Conservation (phyloP, 2,329 filamentous ascomycete genomes). For the Aspergillus bombycis region DNA sequence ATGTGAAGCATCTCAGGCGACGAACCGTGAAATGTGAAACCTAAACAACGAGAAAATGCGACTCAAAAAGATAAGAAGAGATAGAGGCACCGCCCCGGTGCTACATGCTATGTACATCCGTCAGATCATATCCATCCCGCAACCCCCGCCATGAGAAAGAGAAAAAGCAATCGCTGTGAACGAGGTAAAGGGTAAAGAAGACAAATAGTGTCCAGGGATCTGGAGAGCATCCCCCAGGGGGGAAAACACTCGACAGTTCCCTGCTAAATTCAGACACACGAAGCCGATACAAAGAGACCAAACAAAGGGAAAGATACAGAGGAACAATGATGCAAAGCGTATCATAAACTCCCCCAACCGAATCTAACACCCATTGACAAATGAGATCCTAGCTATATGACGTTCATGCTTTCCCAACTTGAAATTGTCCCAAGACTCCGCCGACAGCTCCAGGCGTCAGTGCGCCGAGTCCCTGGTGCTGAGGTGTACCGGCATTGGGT, state of each 20-base stretch:
- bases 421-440: constrained; percentile 75
- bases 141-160: constrained; percentile 14
- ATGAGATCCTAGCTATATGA: neutral
- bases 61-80: constrained; percentile 23
- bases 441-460: constrained; percentile 78
- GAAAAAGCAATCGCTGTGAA: constrained; percentile 7
- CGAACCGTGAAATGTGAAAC: constrained; percentile 25
- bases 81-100: constrained; percentile 16
- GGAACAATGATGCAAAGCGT: constrained; percentile 12
- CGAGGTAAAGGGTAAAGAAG: constrained; percentile 8
- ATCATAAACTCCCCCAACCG: constrained; percentile 17
- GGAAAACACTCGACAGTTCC: neutral
- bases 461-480: constrained; percentile 58
- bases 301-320: constrained; percentile 8
- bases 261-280: neutral
- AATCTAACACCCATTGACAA: constrained; percentile 17
- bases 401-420: constrained; percentile 35
- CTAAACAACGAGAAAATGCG: constrained; percentile 26
- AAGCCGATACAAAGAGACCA: constrained; percentile 21
- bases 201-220: constrained; percentile 2
- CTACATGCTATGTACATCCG: constrained; percentile 42
- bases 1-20: constrained; percentile 23
- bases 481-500: constrained; percentile 59
- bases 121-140: constrained; percentile 36
- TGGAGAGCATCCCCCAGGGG: neutral